Evolutionary conservation across 352 stramenopile genomes (phyloP), one percentile per base, ranked within the genome.

Genomic region (Pythium monospermum): DNA sequence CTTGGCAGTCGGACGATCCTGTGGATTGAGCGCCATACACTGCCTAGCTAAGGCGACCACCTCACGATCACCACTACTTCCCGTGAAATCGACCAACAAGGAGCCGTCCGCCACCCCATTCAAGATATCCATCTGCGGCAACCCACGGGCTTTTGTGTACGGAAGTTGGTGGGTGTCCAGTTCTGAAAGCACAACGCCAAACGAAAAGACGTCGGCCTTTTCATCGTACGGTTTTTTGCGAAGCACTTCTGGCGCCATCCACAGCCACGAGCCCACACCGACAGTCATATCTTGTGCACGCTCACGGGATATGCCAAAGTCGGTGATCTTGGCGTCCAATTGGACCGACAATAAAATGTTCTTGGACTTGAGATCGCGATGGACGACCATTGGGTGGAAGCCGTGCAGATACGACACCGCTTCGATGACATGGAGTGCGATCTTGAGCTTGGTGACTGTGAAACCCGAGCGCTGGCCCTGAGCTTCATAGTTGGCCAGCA

Each of bases 361-460:
- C 3, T 30, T 32, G 6, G 49, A 57, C 31, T 48, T 57, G 39
- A 57, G 49, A 39, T 57, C 39, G 22, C 39, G 49, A 30, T 57
- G 49, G 12, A 57, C 13, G 10, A 49, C 22, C 8, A 22, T 21
- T 7, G 49, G 49, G 13, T 38, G 49, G 13, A 42, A 31, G 2
- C 39, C 38, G 16, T 57, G 49, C 11, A 23, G 27, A 36, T 49
- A 57, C 49, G 21, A 38, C 4, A 57, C 21, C 7, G 39, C 49
- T 15, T 49, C 49, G 11, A 57, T 35, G 19, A 49, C 43, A 16
- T 57, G 39, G 6, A 57, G 30, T 26, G 49, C 31, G 39, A 57
- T 43, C 49, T 57, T 38, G 38, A 57, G 49, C 38, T 57, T 57
- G 37, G 22, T 57, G 41, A 40, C 11, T 49, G 49, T 21, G 42